Evolutionary conservation across 2,329 filamentous ascomycete species (phyloP), one percentile per base, ranked within the genome.

Genomic region (Phialophora macrospora): DNA sequence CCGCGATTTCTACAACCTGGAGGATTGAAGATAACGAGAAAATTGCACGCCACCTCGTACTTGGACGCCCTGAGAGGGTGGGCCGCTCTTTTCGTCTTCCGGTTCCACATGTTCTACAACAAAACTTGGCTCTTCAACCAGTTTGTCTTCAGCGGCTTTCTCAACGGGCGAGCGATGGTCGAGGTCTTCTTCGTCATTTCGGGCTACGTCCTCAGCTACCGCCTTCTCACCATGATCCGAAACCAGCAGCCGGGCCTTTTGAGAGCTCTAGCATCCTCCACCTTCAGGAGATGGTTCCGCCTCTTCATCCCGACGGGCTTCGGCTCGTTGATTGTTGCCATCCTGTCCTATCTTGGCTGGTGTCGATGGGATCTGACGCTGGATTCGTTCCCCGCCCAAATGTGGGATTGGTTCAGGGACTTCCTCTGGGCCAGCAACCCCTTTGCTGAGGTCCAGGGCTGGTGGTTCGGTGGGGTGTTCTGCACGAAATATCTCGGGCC

Each of bases 151-250:
- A 58, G 62, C 17, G 48, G 64, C 22, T 34, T 68, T 26, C 62
- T 70, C 55, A 64, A 69, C 32, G 70, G 69, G 20, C 52, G 64
- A 14, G 70, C 69, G n/a, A 69, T 69, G 67, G 80, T 82, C 20
- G 76, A 77, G 56, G 77, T 82, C 38, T 82, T 82, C 73, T 82
- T 82, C 70, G 77, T 82, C 49, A 77, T 82, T 32, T 82, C 80
- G 14, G 80, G 80, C 55, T 82, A 82, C 66, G 80, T 81, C 17
- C 74, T 82, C 54, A 80, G 79, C 17, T 77, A 78, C 59, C 77
- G 77, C 62, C 77, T 77, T 4, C 69, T 80, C 60, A 68, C 64
- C 41, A 55, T 68, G 64, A 62, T 66, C n/a, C 60, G 66, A 11
- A 66, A 66, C 28, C 59, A 60, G 20, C 60, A 63, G 34, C 55